Base-by-base conservation (phyloP, 306 rosid genomes). In the Elaeagnus macrophylla region DNA sequence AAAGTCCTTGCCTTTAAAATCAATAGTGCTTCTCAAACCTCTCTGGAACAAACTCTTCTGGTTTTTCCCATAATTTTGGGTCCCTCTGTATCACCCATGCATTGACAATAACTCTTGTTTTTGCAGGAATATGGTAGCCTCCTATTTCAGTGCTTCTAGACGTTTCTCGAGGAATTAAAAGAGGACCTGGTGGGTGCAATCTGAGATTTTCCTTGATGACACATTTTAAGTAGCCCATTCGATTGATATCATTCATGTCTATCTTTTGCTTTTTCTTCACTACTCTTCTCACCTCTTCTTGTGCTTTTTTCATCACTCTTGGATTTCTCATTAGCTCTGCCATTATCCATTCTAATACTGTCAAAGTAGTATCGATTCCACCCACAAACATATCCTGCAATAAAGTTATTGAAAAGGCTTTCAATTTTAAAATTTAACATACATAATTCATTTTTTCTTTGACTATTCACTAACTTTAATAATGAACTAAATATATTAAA, bases 301-400 rank as follows among this genome's bases (percentile, higher is more conserved):
- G 85, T 0, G 53, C 83, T 60, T 79, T 88, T 54, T 79, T 67
- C 82, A 84, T 71, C 40, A 39, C 58, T 0, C 3, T 9, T 37
- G 80, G 85, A 53, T 71, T 76, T 54, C 59, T 77, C 12, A 58
- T 5, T 0, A 84, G 68, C 66, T 83, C 85, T 41, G 81, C 51
- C 60, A 84, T 46, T 9, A 64, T 48, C 96, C 90, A 84, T 52
- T 75, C 77, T 50, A 71, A 3, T 10, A 68, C 2, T 12, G 72
- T n/a, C 15, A 75, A 10, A 0, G 40, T 7, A 6, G 94, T 57
- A 12, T 81, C 81, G 2, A 13, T 47, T 17, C 77, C 83, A 2
- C 59, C 76, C 0, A 66, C 5, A 49, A 81, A 71, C 84, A 83
- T 74, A 61, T 87, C 86, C 89, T 83, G 50, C 12, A 65, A 66